Base-by-base conservation (phyloP, 257 asterid genomes). In the Paulownia fortunei region DNA sequence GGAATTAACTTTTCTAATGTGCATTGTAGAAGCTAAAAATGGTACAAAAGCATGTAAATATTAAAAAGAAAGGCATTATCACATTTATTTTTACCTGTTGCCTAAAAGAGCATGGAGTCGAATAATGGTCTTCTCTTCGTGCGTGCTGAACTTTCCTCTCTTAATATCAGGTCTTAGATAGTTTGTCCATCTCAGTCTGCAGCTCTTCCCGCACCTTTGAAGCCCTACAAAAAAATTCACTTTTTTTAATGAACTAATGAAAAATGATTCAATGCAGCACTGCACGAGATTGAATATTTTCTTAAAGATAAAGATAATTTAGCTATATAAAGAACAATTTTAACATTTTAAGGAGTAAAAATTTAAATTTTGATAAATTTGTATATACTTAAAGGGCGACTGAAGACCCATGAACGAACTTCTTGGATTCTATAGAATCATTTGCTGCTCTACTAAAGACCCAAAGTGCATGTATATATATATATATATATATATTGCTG, bases 71-170 rank as follows among this genome's bases (percentile, higher is more conserved):
- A 54, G 30, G 1, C 6, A 24, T 44, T 3, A 3, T 24, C 34
- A 21, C 24, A 39, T 54, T 16, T 55, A 21, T 13, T 8, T 13
- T 30, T 49, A 88, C 93, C 91, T 84, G 80, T 88, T 88, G 60
- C 93, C 93, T 47, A 88, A 47, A 16, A 88, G 90, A 69, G 93
- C 93, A 72, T 88, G 93, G 27, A 88, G 91, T 8, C 87, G 86
- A 54, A 88, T 85, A 42, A 88, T 86, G 21, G 89, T 66, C 76
- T 88, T 87, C 82, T 88, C 93, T 76, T 88, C 93, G 26, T 84
- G 87, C 0, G 78, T 52, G 83, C 87, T 88, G 76, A 88, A 86
- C 82, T 88, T 86, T 8, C 93, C 91, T 72, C 89, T 79, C 76
- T 83, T 88, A 37, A 86, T 86, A 77, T 83, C 93, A 0, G 91